Conservation (phyloP, 345 rosid genomes). For the Arabidopsis suecica region DNA sequence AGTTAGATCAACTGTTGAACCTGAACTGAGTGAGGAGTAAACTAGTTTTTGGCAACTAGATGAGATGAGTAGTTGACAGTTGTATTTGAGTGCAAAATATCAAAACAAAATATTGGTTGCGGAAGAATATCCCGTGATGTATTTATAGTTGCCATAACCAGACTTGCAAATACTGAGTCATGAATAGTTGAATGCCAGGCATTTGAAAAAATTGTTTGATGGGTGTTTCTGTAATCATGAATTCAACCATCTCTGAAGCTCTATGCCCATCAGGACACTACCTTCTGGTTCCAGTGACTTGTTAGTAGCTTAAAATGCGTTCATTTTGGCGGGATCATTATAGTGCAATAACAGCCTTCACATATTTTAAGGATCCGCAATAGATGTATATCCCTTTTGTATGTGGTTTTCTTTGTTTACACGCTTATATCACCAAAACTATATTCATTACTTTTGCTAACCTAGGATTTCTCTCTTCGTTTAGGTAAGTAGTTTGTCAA, state of each 20-base stretch:
- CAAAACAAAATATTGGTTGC: not conserved
- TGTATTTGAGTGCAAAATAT: not conserved
- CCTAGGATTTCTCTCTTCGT: conserved; percentile 30
- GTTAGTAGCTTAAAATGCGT: conserved; percentile 55
- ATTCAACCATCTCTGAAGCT: conserved; percentile 11
- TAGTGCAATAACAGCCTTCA: conserved; percentile 37
- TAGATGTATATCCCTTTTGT: not conserved
- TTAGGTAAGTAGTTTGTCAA: conserved; percentile 84
- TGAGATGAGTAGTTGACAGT: not conserved
- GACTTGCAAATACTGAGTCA: not conserved
- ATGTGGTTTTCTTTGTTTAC: not conserved
- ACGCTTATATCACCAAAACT: not conserved
- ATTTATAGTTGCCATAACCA: not conserved
- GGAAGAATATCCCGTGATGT: not conserved
- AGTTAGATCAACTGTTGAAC: conserved; percentile 19
- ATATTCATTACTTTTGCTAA: conserved; percentile 23
- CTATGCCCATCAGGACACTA: not conserved
- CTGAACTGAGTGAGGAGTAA: not conserved
- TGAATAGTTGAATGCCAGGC: conserved; percentile 3
- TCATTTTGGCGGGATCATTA: not conserved
- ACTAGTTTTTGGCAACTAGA: not conserved
- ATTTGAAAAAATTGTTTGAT: conserved; percentile 3
- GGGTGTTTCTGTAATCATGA: conserved; percentile 3
- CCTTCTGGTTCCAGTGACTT: not conserved
- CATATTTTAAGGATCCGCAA: conserved; percentile 50